Evolutionary conservation across 106 monocot genomes (phyloP).

Genomic region (Dendrobium officinale): DNA sequence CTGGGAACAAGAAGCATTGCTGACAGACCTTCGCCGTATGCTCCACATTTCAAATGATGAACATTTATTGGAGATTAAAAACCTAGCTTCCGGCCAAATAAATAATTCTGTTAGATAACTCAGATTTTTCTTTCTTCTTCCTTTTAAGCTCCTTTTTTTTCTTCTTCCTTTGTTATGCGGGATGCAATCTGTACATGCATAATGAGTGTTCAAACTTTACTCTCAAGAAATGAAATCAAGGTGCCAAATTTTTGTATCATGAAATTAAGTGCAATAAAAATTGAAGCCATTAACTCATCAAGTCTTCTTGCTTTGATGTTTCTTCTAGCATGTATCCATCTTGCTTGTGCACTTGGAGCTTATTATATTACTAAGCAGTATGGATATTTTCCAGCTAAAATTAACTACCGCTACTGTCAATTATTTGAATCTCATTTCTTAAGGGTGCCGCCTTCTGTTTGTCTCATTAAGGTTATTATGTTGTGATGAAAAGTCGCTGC

Average conservation of each 20-base stretch:
- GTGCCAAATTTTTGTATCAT: slow-evolving; percentile 1
- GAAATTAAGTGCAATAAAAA: not conserved
- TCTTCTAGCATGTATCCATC: not conserved
- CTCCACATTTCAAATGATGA: slow-evolving; percentile 76
- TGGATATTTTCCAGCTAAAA: not conserved
- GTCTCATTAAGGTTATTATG: not conserved
- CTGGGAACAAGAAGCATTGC: slow-evolving; percentile 58
- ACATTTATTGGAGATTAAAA: slow-evolving; percentile 43
- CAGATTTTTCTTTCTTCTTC: not conserved
- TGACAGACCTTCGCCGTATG: slow-evolving; percentile 52
- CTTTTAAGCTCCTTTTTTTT: not conserved
- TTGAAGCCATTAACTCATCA: not conserved
- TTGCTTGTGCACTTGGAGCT: not conserved
- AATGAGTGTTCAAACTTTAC: not conserved
- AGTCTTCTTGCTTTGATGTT: not conserved
- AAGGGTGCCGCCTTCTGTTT: not conserved
- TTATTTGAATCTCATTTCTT: not conserved
- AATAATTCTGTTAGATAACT: not conserved
- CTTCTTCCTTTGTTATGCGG: not conserved
- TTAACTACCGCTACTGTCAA: not conserved
- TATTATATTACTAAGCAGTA: not conserved
- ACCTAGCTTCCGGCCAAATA: slow-evolving; percentile 11
- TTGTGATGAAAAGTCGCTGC: not conserved
- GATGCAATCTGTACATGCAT: not conserved
- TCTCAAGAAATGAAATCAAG: not conserved